Evolutionary conservation across 305 asterid genomes (phyloP).

Genomic region (Solanum aculeatissimum): DNA sequence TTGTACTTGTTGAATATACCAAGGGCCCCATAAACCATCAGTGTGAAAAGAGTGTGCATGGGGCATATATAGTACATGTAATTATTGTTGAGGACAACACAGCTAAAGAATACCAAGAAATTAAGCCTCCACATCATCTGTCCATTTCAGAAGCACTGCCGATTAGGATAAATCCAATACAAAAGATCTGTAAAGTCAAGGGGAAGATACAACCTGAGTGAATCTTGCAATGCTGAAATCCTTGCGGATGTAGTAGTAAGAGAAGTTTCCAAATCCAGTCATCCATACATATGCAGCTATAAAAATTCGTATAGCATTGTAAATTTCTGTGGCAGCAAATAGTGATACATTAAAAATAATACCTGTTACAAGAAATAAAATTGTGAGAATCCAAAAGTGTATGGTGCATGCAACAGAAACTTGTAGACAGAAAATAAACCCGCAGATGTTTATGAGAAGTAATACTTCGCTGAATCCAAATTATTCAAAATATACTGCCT

Average conservation of each 20-base stretch:
- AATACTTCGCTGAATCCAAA: neutral
- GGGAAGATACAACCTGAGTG: slow-evolving; percentile 42
- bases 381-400: slow-evolving; percentile 8
- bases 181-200: neutral
- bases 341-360: slow-evolving; percentile 81
- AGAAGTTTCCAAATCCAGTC: slow-evolving; percentile 93
- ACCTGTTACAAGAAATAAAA: slow-evolving; percentile 37
- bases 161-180: neutral
- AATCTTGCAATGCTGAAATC: slow-evolving; percentile 79
- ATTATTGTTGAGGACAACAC: slow-evolving; percentile 57
- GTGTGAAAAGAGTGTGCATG: slow-evolving; percentile 87
- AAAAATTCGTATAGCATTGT: slow-evolving; percentile 71
- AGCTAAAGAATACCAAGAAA: slow-evolving; percentile 70
- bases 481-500: neutral
- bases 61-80: slow-evolving; percentile 84
- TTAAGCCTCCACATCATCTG: slow-evolving; percentile 98
- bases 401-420: neutral
- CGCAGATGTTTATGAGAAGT: neutral
- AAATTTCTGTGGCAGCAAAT: slow-evolving; percentile 76
- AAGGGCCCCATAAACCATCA: slow-evolving; percentile 85
- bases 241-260: slow-evolving; percentile 74
- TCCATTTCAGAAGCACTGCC: slow-evolving; percentile 14
- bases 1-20: slow-evolving; percentile 69
- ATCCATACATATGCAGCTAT: slow-evolving; percentile 89
- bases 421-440: neutral